phyloP scores from a whole-genome alignment of 2,329 filamentous ascomycete genomes.

The Sclerotinia nivalis region DNA sequence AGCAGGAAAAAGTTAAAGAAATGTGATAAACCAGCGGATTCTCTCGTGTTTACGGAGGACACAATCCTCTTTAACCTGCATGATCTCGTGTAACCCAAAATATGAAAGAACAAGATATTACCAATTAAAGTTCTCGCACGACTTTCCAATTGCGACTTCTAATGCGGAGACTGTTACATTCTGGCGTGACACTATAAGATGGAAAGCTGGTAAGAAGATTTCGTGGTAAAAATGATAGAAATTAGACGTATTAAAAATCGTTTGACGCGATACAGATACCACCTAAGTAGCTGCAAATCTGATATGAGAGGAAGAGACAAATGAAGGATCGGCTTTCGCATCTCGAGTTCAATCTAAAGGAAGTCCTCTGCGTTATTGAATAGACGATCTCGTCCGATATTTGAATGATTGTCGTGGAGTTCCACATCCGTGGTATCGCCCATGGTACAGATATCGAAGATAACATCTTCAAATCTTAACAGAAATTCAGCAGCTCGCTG shows the following conservation, averaged over 20 bases:
- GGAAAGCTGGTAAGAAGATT: neutral
- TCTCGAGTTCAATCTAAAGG: neutral
- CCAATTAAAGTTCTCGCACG: neutral
- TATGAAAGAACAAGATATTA: neutral
- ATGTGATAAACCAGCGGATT: neutral
- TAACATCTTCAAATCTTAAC: neutral
- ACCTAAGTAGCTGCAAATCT: neutral
- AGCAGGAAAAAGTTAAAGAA: neutral
- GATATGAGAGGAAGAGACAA: neutral
- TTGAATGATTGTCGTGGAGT: neutral
- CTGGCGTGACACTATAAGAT: neutral
- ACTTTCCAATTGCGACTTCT: neutral
- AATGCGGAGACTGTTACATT: neutral
- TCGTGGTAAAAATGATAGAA: neutral
- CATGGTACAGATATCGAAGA: neutral
- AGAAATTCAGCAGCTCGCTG: neutral
- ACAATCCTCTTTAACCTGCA: neutral
- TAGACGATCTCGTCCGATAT: neutral
- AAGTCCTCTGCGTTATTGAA: no score
- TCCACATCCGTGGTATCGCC: neutral
- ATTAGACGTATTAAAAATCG: neutral
- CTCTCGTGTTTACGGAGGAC: neutral
- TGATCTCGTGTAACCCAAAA: neutral
- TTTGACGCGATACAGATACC: neutral
- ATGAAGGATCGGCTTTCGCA: neutral